Base-by-base conservation (phyloP, 2,329 filamentous ascomycete genomes). In the Aspergillus cejpii region DNA sequence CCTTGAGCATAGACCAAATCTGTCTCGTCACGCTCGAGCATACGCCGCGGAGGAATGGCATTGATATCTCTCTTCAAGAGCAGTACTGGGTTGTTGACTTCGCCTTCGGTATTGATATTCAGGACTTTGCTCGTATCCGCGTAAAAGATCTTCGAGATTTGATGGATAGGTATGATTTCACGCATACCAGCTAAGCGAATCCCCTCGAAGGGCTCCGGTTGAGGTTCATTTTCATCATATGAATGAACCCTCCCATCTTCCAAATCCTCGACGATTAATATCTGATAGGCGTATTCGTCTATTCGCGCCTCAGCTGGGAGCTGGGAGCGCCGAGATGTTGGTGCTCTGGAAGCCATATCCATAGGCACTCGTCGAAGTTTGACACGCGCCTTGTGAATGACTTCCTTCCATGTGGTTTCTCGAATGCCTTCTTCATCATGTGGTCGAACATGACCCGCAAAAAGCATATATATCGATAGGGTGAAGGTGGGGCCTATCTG, bases 391-490 rank as follows among this genome's bases (percentile, higher is more conserved):
- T 97, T 98, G 70, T 97, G 90, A 49, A 96, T 83, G 31, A 94
- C 89, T 63, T 98, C 91, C 62, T 97, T 92, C 92, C 92, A 97
- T 0, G 90, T 85, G 0, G 88, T 73, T 69, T 82, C 67, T 69
- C 85, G 62, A 53, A 82, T 56, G 56, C 78, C 68, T 63, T 80
- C 66, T 67, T 80, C 67, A 55, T 77, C 72, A 14, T 77, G 73
- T 2, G 74, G 70, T 29, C 78, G 69, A 34, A 83, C 73, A 64
- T 97, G 89, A 1, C 88, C 85, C 2, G 83, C 76, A 58, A 97
- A 98, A 0, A 97, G 77, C 89, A 97, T 96, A 66, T 97, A 98
- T 54, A 97, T 71, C 0, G 90, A 94, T 6, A 97, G 66, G 0
- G 80, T 84, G 59, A 96, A 97, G 0, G 83, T 80, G 0, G 91